Conservation (phyloP, 192 early-diverging fungal genomes). For the Nowakowskiella sp. region DNA sequence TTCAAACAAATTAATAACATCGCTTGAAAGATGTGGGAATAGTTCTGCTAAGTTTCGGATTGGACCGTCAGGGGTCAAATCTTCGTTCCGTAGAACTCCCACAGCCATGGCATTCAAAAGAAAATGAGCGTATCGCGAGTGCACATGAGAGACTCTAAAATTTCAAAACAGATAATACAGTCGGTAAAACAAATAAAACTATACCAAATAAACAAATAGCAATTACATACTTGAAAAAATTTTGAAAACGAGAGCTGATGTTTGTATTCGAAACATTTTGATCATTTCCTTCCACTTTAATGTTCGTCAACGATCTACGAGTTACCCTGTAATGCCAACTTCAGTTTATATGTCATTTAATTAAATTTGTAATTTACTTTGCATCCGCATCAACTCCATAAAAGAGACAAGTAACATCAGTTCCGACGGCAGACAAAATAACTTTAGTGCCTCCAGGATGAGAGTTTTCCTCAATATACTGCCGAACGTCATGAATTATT, state of each 20-base stretch:
- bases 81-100: background rate
- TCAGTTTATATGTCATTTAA: too few species aligned
- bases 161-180: too few species aligned
- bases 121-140: background rate
- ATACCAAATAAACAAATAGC: too few species aligned
- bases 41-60: background rate
- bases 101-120: background rate
- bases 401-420: background rate
- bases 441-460: background rate
- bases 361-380: too few species aligned
- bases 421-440: background rate
- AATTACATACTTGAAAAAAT: too few species aligned
- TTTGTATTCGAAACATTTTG: background rate
- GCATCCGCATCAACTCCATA: background rate
- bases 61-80: background rate
- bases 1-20: background rate
- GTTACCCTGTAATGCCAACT: too few species aligned
- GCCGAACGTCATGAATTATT: conserved; percentile 1
- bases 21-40: background rate
- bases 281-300: background rate
- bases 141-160: background rate
- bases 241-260: background rate
- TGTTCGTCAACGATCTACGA: too few species aligned
- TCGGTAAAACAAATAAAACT: too few species aligned
- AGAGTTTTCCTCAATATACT: background rate